phyloP scores from a whole-genome alignment of 129 eudicot genomes.

The Oenanthe sinensis region DNA sequence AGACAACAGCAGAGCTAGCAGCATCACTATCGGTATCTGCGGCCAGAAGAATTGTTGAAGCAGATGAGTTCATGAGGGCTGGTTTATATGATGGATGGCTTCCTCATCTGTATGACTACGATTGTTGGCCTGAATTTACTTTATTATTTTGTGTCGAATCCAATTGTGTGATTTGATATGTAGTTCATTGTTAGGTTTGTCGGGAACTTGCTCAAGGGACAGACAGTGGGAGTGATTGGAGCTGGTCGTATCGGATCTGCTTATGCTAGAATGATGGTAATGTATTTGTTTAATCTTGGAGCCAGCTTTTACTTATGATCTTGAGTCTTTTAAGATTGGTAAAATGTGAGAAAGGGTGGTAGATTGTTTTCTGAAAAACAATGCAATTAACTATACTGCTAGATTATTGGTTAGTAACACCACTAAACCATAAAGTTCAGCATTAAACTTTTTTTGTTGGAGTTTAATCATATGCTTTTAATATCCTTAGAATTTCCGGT shows the following conservation, averaged over 20 bases:
- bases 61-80: slow-evolving; percentile 98
- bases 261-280: slow-evolving; percentile 99
- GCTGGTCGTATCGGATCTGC: slow-evolving; percentile 99
- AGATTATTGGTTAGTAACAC: neutral
- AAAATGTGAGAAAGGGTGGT: no score
- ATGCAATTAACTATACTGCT: neutral
- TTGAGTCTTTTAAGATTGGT: neutral
- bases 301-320: neutral
- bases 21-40: slow-evolving; percentile 95
- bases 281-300: neutral
- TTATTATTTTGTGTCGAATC: neutral
- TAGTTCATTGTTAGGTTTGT: slow-evolving; percentile 51
- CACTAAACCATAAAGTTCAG: neutral
- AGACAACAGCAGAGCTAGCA: slow-evolving; percentile 98
- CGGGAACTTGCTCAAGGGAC: slow-evolving; percentile 96
- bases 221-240: slow-evolving; percentile 98
- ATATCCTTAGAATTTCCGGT: neutral
- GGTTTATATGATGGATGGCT: slow-evolving; percentile 99
- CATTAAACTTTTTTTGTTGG: neutral
- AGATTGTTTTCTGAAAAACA: neutral
- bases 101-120: slow-evolving; percentile 72
- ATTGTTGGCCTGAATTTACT: neutral
- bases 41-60: slow-evolving; percentile 93
- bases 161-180: slow-evolving; percentile 2
- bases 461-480: neutral